Evolutionary conservation across 2,329 filamentous ascomycete species (phyloP).

Genomic region (Akanthomyces muscarius): DNA sequence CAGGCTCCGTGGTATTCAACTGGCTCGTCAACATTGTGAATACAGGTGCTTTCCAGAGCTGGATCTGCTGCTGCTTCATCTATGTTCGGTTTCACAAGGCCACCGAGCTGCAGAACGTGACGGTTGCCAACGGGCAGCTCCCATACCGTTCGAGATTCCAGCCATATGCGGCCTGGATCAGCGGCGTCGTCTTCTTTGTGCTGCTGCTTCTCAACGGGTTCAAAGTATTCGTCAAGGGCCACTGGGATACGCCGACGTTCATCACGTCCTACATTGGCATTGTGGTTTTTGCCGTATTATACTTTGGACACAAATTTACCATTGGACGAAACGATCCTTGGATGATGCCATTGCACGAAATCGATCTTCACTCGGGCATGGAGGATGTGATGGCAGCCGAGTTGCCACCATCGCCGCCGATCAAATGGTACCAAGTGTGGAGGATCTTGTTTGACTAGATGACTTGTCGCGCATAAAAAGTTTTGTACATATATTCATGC

Average conservation of each 20-base stretch:
- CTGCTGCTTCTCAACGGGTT: constrained; percentile 61
- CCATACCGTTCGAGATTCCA: constrained; percentile 53
- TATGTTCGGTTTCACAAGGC: constrained; percentile 53
- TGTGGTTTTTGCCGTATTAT: constrained; percentile 54
- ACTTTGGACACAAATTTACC: constrained; percentile 33
- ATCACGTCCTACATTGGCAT: constrained; percentile 64
- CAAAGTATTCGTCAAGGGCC: constrained; percentile 56
- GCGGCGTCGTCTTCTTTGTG: constrained; percentile 48
- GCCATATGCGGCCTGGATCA: constrained; percentile 53
- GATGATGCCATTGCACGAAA: constrained; percentile 43
- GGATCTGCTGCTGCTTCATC: constrained; percentile 51
- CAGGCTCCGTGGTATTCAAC: constrained; percentile 55
- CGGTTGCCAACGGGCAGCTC: constrained; percentile 26
- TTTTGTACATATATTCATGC: background rate
- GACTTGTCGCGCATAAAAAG: background rate
- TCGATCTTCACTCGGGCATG: constrained; percentile 51
- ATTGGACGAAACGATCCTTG: constrained; percentile 41
- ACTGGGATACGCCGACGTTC: constrained; percentile 54
- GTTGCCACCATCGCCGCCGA: constrained; percentile 10
- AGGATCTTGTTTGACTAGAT: constrained; percentile 13
- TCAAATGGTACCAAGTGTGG: constrained; percentile 13
- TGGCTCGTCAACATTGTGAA: constrained; percentile 54
- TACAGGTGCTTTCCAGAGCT: constrained; percentile 49
- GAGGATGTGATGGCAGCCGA: constrained; percentile 38
- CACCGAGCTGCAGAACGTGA: constrained; percentile 38